phyloP scores from a whole-genome alignment of 768 basidiomycete genomes.

The Boletus fagicola region DNA sequence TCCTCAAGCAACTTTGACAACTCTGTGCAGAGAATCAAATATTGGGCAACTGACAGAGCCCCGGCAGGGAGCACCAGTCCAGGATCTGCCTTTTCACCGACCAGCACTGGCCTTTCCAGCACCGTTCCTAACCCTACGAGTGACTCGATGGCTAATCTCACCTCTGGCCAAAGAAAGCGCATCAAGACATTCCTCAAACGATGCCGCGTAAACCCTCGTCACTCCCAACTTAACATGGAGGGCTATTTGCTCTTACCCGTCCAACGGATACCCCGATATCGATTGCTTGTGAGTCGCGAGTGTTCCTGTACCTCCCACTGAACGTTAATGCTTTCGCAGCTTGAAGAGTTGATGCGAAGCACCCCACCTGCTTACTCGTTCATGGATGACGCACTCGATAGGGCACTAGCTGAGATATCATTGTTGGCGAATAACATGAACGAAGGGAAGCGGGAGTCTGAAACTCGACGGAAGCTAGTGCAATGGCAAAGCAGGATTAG shows the following conservation, averaged over 20 bases:
- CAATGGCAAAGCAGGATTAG: conserved; percentile 88
- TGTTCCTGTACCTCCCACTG: conserved; percentile 2
- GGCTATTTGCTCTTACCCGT: conserved; percentile 93
- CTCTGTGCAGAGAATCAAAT: conserved; percentile 81
- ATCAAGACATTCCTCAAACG: conserved; percentile 88
- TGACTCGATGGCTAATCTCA: conserved; percentile 53
- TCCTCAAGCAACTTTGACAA: conserved; percentile 85
- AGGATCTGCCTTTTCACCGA: conserved; percentile 43
- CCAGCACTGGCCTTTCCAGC: conserved; percentile 56
- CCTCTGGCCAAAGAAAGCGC: conserved; percentile 81
- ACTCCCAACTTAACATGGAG: conserved; percentile 92
- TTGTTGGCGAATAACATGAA: conserved; percentile 94
- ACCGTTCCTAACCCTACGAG: conserved; percentile 42
- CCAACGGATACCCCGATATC: conserved; percentile 96
- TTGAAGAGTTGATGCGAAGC: conserved; percentile 82
- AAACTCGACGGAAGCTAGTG: conserved; percentile 87
- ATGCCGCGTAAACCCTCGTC: conserved; percentile 83
- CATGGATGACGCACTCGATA: conserved; percentile 80
- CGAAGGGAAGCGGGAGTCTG: conserved; percentile 94
- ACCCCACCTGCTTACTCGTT: conserved; percentile 80
- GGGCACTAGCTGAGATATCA: conserved; percentile 83
- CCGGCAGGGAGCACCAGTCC: conserved; percentile 40
- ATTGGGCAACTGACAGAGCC: conserved; percentile 70
- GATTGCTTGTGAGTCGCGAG: conserved; percentile 68
- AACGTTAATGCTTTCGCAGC: conserved; percentile 31